Evolutionary conservation across 1,284 basidiomycete genomes (phyloP), one percentile per base, ranked within the genome.

Genomic region (Earliella scabrosa): DNA sequence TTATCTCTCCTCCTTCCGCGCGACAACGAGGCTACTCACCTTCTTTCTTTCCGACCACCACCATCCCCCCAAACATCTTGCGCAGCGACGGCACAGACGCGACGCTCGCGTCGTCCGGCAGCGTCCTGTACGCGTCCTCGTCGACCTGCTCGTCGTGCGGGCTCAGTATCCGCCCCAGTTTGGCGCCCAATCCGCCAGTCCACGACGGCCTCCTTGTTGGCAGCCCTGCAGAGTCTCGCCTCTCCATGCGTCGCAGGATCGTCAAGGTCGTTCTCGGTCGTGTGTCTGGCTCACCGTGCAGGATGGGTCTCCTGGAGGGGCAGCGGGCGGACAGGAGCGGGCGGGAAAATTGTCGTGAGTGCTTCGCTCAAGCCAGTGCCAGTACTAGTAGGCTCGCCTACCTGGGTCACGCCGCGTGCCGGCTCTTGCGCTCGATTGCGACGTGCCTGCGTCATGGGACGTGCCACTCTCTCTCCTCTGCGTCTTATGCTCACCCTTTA

Each of bases 11-110:
- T 24, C n/a, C 32, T 38, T 36, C 38, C 29, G 26, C 32, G 18
- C 34, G 21, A 29, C 4, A 51, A 56, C 58, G 61, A 61, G 61
- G 61, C 63, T 63, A 65, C 63, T 63, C 63, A 65, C 63, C 63
- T 54, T 56, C 61, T 50, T 14, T 43, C 40, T 32, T 45, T 44
- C 48, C 55, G 23, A 44, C 61, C 56, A 55, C 58, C 55, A 63
- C 45, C 56, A 43, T 40, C 52, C 45, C 54, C 9, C 54, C 41
- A 4, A 32, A 34, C 26, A 21, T 50, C 18, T 49, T 56, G 44
- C 46, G 34, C 50, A 59, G 41, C 47, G 56, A 63, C 47, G 26
- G 21, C 24, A 61, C n/a, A n/a, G n/a, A n/a, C n/a, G n/a, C 13
- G 29, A 6, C 40, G 45, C 45, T 53, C 46, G 26, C 58, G 11